These are phyloP conservation scores for Cordyceps pruinosa DNA, from an alignment of 2,329 filamentous ascomycete genomes.

Conservation along the genomic window DNA sequence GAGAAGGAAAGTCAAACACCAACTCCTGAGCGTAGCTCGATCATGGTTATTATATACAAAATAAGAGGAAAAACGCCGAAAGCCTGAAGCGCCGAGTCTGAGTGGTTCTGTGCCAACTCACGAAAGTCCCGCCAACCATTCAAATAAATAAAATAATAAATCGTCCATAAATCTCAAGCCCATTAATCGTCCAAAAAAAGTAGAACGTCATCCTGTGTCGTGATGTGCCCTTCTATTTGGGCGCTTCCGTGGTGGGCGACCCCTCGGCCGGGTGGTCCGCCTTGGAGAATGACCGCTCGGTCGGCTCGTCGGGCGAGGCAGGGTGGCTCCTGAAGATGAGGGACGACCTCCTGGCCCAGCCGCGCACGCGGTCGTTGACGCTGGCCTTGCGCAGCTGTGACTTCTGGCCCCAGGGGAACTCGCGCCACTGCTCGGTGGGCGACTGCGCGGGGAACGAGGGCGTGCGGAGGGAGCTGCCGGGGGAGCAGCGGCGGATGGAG, in stretches of 20 bases:
- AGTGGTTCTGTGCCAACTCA: background rate
- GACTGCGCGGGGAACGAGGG: conserved; percentile 11
- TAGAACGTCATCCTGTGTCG: background rate
- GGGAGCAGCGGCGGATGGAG: conserved; percentile 14
- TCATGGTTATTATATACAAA: conserved; percentile 5
- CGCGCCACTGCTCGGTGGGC: conserved; percentile 18
- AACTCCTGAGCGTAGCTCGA: conserved; percentile 7
- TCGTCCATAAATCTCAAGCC: background rate
- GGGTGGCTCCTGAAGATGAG: conserved; percentile 21
- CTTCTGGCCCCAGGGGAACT: conserved; percentile 23
- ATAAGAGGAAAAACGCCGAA: conserved; percentile 3
- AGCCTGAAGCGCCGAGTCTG: conserved; percentile 2
- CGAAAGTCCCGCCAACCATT: background rate
- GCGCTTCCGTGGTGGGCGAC: background rate
- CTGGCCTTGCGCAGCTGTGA: conserved; percentile 21
- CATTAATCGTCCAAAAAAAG: conserved; percentile 3
- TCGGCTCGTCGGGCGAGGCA: conserved; percentile 15
- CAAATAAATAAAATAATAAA: background rate
- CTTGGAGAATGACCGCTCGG: conserved; percentile 13
- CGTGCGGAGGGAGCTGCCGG: conserved; percentile 2
- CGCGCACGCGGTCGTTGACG: conserved; percentile 27
- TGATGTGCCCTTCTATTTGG: background rate
- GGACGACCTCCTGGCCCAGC: conserved; percentile 30
- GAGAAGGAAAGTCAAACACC: background rate
- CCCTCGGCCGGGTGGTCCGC: conserved; percentile 1